Conservation (phyloP, 2,329 filamentous ascomycete species). For the Cercospora citrullina region DNA sequence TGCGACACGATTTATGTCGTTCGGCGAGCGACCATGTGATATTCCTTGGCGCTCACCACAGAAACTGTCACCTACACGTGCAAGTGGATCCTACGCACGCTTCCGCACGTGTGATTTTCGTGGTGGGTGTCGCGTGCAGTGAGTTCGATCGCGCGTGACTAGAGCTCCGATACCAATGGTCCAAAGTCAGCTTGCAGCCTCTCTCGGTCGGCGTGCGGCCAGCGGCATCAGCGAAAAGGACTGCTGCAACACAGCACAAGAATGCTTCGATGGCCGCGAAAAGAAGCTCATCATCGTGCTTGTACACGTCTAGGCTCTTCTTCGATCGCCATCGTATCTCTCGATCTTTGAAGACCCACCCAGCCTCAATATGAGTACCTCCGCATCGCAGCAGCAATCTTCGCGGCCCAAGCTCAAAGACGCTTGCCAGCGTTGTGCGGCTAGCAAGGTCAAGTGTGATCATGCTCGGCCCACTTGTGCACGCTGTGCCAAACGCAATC, state of each 20-base stretch:
- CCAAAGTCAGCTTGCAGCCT: not conserved
- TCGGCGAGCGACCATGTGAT: not conserved
- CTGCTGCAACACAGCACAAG: not conserved
- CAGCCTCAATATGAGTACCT: constrained; percentile 1
- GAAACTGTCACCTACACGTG: not conserved
- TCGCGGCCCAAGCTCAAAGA: not conserved
- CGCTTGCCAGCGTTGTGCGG: not conserved
- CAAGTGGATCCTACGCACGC: not conserved
- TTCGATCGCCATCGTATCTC: not conserved
- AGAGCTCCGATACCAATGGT: not conserved
- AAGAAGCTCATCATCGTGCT: not conserved
- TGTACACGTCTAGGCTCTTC: not conserved
- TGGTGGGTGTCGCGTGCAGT: not conserved
- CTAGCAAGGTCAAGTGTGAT: not conserved
- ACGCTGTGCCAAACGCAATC: not conserved
- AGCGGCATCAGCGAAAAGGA: not conserved
- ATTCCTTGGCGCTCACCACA: not conserved
- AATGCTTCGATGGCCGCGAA: not conserved
- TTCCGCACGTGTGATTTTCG: not conserved
- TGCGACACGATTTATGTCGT: not conserved
- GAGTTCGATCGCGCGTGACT: not conserved
- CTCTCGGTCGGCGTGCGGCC: not conserved
- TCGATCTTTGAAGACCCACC: not conserved
- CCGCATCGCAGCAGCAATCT: not conserved
- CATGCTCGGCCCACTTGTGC: not conserved